Percentiles rank a stretch among this genome's conserved stretches.
These are phyloP conservation scores for Leucogyrophana mollusca DNA, from an alignment of 768 basidiomycete genomes.

Conservation along the genomic window DNA sequence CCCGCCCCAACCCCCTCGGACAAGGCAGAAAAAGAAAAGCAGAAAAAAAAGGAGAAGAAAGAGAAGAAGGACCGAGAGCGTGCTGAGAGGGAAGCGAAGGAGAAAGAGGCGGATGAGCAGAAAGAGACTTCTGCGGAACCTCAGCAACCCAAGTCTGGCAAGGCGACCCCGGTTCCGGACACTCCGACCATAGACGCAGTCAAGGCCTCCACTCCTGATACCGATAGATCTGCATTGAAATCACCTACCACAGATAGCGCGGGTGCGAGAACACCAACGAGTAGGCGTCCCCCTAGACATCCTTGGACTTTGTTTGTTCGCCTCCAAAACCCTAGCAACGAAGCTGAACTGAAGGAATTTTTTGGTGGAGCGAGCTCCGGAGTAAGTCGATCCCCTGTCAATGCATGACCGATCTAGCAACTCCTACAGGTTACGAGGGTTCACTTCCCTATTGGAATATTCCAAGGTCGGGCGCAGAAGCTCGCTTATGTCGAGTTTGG, in stretches of 20 bases:
- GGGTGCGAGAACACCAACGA: constrained; percentile 72
- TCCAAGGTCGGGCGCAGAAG: constrained; percentile 48
- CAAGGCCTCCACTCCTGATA: constrained; percentile 25
- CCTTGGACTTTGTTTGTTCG: constrained; percentile 89
- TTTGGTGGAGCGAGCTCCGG: constrained; percentile 70
- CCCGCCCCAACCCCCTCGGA: constrained; percentile 36
- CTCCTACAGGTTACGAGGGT: constrained; percentile 71
- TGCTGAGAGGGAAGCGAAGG: constrained; percentile 39
- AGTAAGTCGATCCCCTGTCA: constrained; percentile 40
- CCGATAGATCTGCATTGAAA: constrained; percentile 39
- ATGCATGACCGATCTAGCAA: constrained; percentile 3
- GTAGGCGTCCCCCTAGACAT: constrained; percentile 58
- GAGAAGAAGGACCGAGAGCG: constrained; percentile 59
- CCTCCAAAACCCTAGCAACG: constrained; percentile 50
- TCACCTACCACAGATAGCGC: constrained; percentile 58
- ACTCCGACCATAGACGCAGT: constrained; percentile 19
- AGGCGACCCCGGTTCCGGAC: constrained; percentile 34
- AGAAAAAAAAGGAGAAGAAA: constrained; percentile 62
- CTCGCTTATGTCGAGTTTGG: constrained; percentile 90
- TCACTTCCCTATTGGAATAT: constrained; percentile 48
- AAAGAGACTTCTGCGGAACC: constrained; percentile 26
- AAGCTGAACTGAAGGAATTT: constrained; percentile 71
- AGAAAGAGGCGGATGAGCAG: constrained; percentile 35
- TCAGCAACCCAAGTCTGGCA: constrained; percentile 34
- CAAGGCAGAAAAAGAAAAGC: constrained; percentile 54